phyloP scores from a whole-genome alignment of 139 green algal species.

The Monoraphidium neglectum region DNA sequence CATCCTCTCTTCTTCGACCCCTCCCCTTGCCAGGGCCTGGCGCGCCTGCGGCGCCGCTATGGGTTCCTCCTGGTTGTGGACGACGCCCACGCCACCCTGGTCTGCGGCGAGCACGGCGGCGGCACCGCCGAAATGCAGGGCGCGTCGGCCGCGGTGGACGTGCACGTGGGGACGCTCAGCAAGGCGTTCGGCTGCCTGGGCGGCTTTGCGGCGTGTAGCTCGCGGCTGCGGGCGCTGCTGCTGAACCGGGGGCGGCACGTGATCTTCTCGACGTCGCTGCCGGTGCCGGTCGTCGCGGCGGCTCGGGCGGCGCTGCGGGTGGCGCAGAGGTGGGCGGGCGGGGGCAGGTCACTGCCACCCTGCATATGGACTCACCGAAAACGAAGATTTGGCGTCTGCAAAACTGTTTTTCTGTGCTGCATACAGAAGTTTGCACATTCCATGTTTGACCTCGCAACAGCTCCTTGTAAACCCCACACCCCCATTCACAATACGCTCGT shows the following conservation, averaged over 20 bases:
- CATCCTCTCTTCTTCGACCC: too few species aligned
- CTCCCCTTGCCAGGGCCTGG: conserved; percentile 52
- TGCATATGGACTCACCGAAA: too few species aligned
- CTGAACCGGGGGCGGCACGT: conserved; percentile 70
- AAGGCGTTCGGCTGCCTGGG: conserved; percentile 90
- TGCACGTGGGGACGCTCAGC: conserved; percentile 95
- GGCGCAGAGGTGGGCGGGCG: conserved; percentile 41
- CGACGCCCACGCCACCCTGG: conserved; percentile 96
- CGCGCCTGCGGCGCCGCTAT: conserved; percentile 56
- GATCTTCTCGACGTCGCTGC: conserved; percentile 87
- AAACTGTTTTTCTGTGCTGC: background rate
- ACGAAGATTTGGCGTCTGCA: background rate
- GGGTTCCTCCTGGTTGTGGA: conserved; percentile 91
- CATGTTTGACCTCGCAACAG: background rate
- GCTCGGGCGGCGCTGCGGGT: conserved; percentile 70
- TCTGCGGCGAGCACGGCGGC: conserved; percentile 75
- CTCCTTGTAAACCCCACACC: background rate
- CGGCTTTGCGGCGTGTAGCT: conserved; percentile 84
- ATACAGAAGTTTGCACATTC: background rate
- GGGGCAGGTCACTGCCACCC: background rate
- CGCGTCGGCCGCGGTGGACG: conserved; percentile 44
- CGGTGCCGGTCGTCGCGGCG: conserved; percentile 78
- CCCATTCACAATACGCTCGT: background rate
- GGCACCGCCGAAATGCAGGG: conserved; percentile 65
- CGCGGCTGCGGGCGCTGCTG: conserved; percentile 62